These are phyloP conservation scores for Gentiana macrophylla DNA, from an alignment of 257 asterid genomes.

Conservation along the genomic window DNA sequence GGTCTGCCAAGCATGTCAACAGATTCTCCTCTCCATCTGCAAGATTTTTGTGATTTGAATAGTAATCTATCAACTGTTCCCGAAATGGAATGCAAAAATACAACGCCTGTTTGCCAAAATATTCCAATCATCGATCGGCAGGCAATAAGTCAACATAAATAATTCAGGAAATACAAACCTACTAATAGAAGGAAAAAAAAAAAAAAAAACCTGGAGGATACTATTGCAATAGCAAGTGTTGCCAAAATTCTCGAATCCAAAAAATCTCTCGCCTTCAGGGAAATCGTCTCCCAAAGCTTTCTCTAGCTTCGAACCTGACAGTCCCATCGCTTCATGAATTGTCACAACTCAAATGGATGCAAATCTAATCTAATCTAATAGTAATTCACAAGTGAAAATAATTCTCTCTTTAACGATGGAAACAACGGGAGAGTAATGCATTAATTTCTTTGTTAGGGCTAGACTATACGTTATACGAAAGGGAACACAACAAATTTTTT, in stretches of 20 bases:
- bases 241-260: slow-evolving; percentile 34
- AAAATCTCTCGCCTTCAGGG: slow-evolving; percentile 35
- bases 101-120: slow-evolving; percentile 41
- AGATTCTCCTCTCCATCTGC: slow-evolving; percentile 72
- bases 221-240: slow-evolving; percentile 38
- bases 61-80: slow-evolving; percentile 70
- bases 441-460: no score
- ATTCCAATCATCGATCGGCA: no score
- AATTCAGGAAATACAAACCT: no score
- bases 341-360: no score
- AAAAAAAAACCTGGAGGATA: slow-evolving; percentile 25
- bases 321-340: slow-evolving; percentile 27
- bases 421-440: no score
- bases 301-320: slow-evolving; percentile 30
- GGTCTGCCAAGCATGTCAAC: slow-evolving; percentile 81
- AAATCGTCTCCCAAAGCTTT: slow-evolving; percentile 33
- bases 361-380: no score
- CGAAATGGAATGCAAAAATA: slow-evolving; percentile 91
- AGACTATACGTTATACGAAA: no score
- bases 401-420: no score
- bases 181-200: no score
- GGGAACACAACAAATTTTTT: no score
- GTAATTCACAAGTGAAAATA: no score
- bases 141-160: no score
- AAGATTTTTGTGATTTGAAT: slow-evolving; percentile 41